Evolutionary conservation across 257 asterid species (phyloP), one percentile per base, ranked within the genome.

Genomic region (Solanum chiquidenum): DNA sequence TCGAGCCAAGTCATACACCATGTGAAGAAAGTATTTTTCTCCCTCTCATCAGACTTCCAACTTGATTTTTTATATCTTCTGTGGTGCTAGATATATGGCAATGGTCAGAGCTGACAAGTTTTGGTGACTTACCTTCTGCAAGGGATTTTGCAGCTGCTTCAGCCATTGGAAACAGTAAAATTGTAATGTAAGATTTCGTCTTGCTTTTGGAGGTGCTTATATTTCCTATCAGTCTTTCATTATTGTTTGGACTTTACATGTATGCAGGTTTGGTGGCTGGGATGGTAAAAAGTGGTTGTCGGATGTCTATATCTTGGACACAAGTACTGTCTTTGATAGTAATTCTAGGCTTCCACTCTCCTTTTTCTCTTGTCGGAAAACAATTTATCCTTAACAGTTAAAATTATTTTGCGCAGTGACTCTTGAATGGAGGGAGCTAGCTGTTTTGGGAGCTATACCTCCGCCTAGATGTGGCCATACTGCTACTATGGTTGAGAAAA

Each of bases 391-490:
- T 75, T 82, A 23, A 73, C 90, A 27, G 75, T 14, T 68, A 84
- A 42, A 64, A 20, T 60, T 49, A 88, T 82, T 88, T 66, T 86
- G 34, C 66, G 86, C 97, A 96, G 99, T 94, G 93, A 94, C 98
- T 89, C 99, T 97, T 84, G 99, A 96, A 93, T 97, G 99, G 99
- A 92, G 60, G 66, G 99, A 97, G 91, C 86, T 97, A 91, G 92
- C 98, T 44, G 95, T 96, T 90, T 86, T 96, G 52, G 99, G 98
- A 93, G 84, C 95, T 85, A 89, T 92, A 80, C 99, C 99, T 75
- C 95, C 98, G 46, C 98, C 98, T 46, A 95, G 99, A 95, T 97
- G 99, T 94, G 99, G 99, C 88, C 99, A 97, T 89, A 93, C 99
- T 88, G 96, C 92, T 87, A 95, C 99, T 60, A 96, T 97, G 99